Evolutionary conservation across 257 asterid genomes (phyloP), one percentile per base, ranked within the genome.

Genomic region (Vinca minor): DNA sequence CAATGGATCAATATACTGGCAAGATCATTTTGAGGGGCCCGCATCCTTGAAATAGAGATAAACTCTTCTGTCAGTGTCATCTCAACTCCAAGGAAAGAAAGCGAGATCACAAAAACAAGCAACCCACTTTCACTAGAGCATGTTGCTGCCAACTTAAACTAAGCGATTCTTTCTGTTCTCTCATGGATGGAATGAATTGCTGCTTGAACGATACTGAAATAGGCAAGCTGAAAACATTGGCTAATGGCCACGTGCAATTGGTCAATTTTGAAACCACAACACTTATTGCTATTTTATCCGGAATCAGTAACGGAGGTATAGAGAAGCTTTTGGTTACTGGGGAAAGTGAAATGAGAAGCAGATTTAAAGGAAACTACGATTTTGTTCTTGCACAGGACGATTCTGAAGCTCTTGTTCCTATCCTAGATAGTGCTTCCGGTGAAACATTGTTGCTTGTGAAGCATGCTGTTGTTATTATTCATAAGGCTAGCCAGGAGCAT

Each of bases 181-280:
- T 89, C 44, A 66, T 87, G 67, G 70, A 78, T 42, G 75, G 68
- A 64, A 77, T 89, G 90, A 83, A 70, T 64, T 85, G 87, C 65
- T 83, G 82, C 79, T 63, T 76, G 31, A 67, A 42, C 65, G 79
- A 76, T 64, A 62, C 8, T 25, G 71, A 49, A 25, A 41, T 26
- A 38, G 41, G 52, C 41, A 55, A 13, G 36, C 29, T 4, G 38
- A 15, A 4, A 67, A 23, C 28, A 34, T 31, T 68, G 69, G n/a
- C 26, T 47, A 13, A 56, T 45, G 77, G 25, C 62, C 76, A 74
- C 28, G 50, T 80, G 47, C 79, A 78, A 71, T 59, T 92, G 76
- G 83, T 89, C 65, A 89, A 93, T 80, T 87, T 87, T 71, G 98
- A 93, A 73, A 89, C 97, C 14, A 87, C 98, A 41, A 86, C 97